These are phyloP conservation scores for Ormosia emarginata DNA, from an alignment of 306 rosid genomes.

Conservation along the genomic window DNA sequence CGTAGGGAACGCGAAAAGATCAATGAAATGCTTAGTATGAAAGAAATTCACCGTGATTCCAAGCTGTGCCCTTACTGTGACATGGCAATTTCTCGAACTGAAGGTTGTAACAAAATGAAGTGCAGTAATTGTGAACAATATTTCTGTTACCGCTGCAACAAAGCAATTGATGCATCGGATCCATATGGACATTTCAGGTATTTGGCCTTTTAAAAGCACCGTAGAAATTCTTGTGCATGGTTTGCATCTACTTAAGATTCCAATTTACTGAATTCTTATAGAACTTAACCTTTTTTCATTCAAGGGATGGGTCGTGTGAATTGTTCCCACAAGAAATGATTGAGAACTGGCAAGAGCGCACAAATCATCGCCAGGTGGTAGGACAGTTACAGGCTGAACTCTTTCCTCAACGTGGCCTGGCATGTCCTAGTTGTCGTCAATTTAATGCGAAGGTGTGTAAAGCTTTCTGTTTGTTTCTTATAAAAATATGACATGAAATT, in stretches of 20 bases:
- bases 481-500: not conserved
- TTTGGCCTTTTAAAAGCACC: conserved; percentile 6
- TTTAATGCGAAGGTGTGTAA: conserved; percentile 78
- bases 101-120: conserved; percentile 91
- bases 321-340: conserved; percentile 69
- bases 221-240: conserved; percentile 15
- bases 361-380: conserved; percentile 57
- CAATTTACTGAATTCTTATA: not conserved
- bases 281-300: conserved; percentile 24
- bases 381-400: conserved; percentile 64
- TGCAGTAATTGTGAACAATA: conserved; percentile 73
- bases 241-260: conserved; percentile 7
- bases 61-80: conserved; percentile 84
- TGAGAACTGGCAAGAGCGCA: conserved; percentile 58
- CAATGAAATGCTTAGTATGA: conserved; percentile 75
- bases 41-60: conserved; percentile 69
- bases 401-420: conserved; percentile 33
- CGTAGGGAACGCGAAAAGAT: conserved; percentile 63
- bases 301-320: conserved; percentile 68
- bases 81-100: conserved; percentile 77
- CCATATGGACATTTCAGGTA: conserved; percentile 75
- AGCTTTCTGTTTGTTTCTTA: conserved; percentile 7
- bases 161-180: conserved; percentile 61
- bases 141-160: conserved; percentile 86
- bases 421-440: conserved; percentile 84